These are phyloP conservation scores for Meyerozyma carpophila DNA, from an alignment of 1,139 yeast genomes.

Conservation along the genomic window DNA sequence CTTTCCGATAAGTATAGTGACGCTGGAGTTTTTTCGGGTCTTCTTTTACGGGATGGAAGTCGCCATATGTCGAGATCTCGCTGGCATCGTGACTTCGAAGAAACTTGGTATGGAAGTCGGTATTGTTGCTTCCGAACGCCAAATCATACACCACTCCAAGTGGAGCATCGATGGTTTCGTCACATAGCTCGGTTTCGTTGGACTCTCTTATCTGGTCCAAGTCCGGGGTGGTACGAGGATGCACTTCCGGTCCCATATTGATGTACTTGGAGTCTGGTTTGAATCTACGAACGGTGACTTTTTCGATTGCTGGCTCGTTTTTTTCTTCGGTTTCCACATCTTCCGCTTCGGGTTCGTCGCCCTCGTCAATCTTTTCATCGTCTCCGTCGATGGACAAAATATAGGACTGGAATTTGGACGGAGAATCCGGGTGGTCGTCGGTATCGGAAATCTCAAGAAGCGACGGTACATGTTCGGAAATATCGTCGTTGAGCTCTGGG, in stretches of 20 bases:
- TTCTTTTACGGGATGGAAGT: slow-evolving; percentile 29
- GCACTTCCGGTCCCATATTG: slow-evolving; percentile 39
- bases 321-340: background rate
- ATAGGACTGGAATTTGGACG: slow-evolving; percentile 20
- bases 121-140: slow-evolving; percentile 39
- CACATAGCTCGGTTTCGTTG: slow-evolving; percentile 29
- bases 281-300: slow-evolving; percentile 19
- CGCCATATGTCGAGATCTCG: slow-evolving; percentile 36
- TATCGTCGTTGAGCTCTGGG: background rate
- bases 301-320: slow-evolving; percentile 2
- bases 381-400: slow-evolving; percentile 30
- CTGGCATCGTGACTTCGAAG: slow-evolving; percentile 44
- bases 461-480: background rate
- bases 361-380: slow-evolving; percentile 20
- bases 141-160: slow-evolving; percentile 45
- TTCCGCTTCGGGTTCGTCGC: slow-evolving; percentile 6
- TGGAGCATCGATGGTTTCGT: slow-evolving; percentile 39
- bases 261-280: slow-evolving; percentile 25
- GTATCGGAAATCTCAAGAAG: background rate
- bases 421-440: slow-evolving; percentile 5
- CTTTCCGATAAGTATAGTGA: slow-evolving; percentile 37
- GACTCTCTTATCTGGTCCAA: slow-evolving; percentile 14
- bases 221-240: slow-evolving; percentile 26
- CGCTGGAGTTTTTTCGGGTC: slow-evolving; percentile 30
- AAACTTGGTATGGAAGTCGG: slow-evolving; percentile 34